phyloP scores from a whole-genome alignment of 2,329 filamentous ascomycete species.

The Aspergillus texensis region DNA sequence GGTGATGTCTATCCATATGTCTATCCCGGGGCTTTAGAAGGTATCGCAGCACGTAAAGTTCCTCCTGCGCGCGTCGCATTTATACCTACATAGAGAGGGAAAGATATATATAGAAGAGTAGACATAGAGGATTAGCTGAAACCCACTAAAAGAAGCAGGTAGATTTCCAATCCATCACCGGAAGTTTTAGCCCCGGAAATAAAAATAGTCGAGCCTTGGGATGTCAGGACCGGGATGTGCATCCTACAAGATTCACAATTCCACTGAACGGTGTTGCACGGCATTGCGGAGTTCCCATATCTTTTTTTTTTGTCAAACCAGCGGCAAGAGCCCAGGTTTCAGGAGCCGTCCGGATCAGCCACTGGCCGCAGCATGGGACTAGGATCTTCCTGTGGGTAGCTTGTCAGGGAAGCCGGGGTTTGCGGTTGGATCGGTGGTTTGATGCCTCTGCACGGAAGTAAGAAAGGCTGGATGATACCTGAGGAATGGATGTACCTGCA shows the following conservation, averaged over 20 bases:
- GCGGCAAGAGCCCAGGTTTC: neutral
- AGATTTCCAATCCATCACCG: neutral
- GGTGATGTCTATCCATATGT: neutral
- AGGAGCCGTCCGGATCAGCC: neutral
- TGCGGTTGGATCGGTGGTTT: neutral
- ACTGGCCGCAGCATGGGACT: neutral
- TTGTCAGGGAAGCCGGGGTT: neutral
- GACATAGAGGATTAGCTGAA: neutral
- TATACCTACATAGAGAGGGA: neutral
- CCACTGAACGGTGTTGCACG: neutral
- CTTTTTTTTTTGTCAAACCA: neutral
- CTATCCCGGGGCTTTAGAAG: neutral
- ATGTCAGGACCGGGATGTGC: neutral
- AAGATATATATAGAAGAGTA: neutral
- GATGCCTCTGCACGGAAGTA: neutral
- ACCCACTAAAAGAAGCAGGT: neutral
- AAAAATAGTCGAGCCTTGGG: neutral
- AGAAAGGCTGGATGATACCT: neutral
- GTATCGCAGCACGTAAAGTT: neutral
- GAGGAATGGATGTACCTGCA: too few species aligned
- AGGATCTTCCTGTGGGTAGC: neutral
- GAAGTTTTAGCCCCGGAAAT: neutral
- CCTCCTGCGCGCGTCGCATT: neutral
- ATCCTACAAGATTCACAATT: neutral
- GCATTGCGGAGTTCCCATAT: neutral